Base-by-base conservation (phyloP, 345 rosid genomes). In the Xanthoceras sorbifolium region DNA sequence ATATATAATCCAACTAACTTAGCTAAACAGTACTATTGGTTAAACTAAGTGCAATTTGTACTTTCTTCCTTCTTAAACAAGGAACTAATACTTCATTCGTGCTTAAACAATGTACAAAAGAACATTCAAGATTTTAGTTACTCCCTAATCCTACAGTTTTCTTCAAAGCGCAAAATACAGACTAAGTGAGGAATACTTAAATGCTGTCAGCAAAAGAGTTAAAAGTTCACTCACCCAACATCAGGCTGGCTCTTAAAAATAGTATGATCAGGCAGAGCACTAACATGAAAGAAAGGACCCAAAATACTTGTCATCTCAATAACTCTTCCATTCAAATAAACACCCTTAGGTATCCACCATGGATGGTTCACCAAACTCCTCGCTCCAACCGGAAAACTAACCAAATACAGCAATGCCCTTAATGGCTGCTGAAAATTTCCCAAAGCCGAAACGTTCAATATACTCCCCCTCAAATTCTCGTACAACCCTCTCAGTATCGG, bases 281-380 rank as follows among this genome's bases (percentile, higher is more conserved):
- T 96, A n/a, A 93, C 91, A 80, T 92, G 98, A 73, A 96, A 91
- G 81, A 93, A 96, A 28, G 99, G 98, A 3, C 98, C 99, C 72
- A 96, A 83, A 84, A 96, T 92, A 80, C 99, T 96, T 0, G 99
- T 93, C 97, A 96, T 85, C 88, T 96, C 99, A 34, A 91, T 92
- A 54, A 87, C 99, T 67, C 98, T 85, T 22, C 99, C 99, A 71
- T 93, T 93, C 90, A 91, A 80, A 79, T 92, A 96, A 46, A 85
- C 84, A 28, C 94, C 97, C 8, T 87, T 88, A 3, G 99, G 99
- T 76, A 93, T 90, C 98, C 98, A 96, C 99, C 99, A 93, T 2
- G 80, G 86, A 80, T 93, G 97, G 82, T 82, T 87, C 68, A 96
- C 98, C 75, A 96, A 86, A 22, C 97, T 78, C 86, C 84, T 92